Percentiles rank a stretch among this genome's conserved stretches.
Evolutionary conservation across 305 asterid genomes (phyloP).

Genomic region (Plantago coronopus): DNA sequence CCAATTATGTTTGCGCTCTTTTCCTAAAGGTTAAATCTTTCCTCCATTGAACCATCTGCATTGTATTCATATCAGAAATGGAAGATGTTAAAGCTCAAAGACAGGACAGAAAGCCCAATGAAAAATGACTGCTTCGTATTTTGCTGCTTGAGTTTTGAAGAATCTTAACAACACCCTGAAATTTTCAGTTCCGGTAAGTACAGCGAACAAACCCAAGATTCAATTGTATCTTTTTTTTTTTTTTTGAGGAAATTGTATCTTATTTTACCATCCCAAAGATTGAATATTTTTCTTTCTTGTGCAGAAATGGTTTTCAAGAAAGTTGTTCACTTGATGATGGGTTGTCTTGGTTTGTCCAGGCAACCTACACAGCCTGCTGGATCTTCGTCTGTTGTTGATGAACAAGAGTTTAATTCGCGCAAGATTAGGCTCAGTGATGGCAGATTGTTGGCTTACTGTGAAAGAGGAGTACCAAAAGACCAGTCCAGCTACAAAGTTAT

Average conservation of each 20-base stretch:
- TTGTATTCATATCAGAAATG: background rate
- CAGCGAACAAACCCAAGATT: background rate
- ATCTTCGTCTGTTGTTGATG: conserved; percentile 27
- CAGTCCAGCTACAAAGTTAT: conserved; percentile 54
- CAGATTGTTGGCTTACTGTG: conserved; percentile 75
- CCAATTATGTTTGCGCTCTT: background rate
- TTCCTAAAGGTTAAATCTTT: background rate
- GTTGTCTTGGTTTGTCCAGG: conserved; percentile 69
- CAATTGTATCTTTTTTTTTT: too few relatives aligned
- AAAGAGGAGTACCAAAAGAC: conserved; percentile 75
- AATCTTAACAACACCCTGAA: background rate
- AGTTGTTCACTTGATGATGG: conserved; percentile 56
- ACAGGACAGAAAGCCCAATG: conserved; percentile 8
- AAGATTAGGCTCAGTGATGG: conserved; percentile 77
- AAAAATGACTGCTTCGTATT: background rate
- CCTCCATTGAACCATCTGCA: background rate
- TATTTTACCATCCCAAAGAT: background rate
- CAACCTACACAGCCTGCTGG: conserved; percentile 45
- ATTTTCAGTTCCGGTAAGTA: background rate
- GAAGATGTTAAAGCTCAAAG: conserved; percentile 1
- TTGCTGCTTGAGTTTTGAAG: background rate
- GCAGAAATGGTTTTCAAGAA: conserved; percentile 71
- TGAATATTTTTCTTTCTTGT: background rate
- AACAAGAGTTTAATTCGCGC: conserved; percentile 21
- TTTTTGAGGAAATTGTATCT: too few relatives aligned